phyloP scores from a whole-genome alignment of 257 asterid species.

The Solanum chilense region DNA sequence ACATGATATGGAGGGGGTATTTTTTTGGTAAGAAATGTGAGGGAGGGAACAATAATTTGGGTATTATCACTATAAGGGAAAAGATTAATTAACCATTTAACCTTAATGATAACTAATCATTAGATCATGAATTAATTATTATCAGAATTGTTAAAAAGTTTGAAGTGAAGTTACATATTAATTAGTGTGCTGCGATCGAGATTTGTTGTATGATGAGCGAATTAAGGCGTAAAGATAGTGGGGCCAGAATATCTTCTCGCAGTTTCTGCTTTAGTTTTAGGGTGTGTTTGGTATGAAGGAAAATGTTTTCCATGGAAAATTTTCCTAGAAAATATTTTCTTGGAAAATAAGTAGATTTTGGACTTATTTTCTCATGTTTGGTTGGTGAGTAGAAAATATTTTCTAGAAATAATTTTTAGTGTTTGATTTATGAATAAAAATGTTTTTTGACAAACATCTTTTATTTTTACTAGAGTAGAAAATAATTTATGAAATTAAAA shows the following conservation, averaged over 20 bases:
- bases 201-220: not conserved
- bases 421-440: too few relatives aligned
- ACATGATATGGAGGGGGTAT: too few relatives aligned
- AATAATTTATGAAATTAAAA: too few relatives aligned
- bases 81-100: not conserved
- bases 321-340: too few relatives aligned
- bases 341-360: too few relatives aligned
- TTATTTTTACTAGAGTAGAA: too few relatives aligned
- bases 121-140: slow-evolving; percentile 3
- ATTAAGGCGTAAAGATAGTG: not conserved
- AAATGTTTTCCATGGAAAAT: too few relatives aligned
- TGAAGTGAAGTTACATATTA: slow-evolving; percentile 4
- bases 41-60: not conserved
- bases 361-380: too few relatives aligned
- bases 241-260: slow-evolving; percentile 13
- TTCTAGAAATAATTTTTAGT: too few relatives aligned
- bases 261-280: slow-evolving; percentile 4
- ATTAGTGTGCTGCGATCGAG: slow-evolving; percentile 1
- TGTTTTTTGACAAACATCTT: too few relatives aligned
- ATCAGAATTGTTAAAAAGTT: not conserved
- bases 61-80: not conserved
- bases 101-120: slow-evolving; percentile 6
- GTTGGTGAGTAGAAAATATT: too few relatives aligned
- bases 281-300: too few relatives aligned
- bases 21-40: not conserved